A percentile compares a stretch with the other conserved stretches of the same genome.
Conservation (phyloP, 169 alveolate species). For the Besnoitia besnoiti region DNA sequence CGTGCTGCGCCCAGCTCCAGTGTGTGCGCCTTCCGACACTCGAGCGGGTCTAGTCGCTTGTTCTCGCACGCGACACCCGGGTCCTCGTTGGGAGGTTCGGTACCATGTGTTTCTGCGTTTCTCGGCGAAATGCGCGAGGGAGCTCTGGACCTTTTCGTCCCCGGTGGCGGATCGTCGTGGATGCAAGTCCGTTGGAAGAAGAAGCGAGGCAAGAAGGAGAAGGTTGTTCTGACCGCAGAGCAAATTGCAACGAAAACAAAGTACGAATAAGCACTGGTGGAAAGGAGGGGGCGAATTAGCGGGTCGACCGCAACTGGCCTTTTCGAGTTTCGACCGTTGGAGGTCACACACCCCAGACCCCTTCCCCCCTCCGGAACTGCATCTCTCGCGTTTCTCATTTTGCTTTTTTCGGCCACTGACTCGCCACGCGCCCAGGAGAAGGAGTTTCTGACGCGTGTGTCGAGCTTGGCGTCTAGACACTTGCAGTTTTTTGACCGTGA, state of each 20-base stretch:
- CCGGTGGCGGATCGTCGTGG: conserved; percentile 17
- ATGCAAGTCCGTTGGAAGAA: conserved; percentile 37
- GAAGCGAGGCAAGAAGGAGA: conserved; percentile 37
- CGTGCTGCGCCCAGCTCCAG: neutral
- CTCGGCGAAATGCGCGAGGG: neutral
- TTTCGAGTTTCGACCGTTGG: too few relatives aligned
- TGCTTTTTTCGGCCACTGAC: too few relatives aligned
- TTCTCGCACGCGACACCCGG: neutral
- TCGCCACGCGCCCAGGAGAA: too few relatives aligned
- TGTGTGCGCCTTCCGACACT: neutral
- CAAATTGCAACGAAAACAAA: conserved; percentile 5
- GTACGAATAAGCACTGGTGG: neutral
- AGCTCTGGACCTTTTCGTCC: neutral
- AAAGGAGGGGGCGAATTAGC: too few relatives aligned
- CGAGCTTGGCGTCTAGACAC: too few relatives aligned
- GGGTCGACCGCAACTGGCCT: too few relatives aligned
- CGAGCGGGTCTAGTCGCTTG: neutral
- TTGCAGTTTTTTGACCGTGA: too few relatives aligned
- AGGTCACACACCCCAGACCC: too few relatives aligned
- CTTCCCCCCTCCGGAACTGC: too few relatives aligned
- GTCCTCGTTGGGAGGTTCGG: too few relatives aligned
- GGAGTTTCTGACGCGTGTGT: too few relatives aligned
- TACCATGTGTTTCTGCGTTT: neutral
- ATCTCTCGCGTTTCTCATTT: too few relatives aligned
- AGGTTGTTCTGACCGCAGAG: neutral